These are phyloP conservation scores for Clavulina sp. DNA, from an alignment of 768 basidiomycete species.

Conservation along the genomic window DNA sequence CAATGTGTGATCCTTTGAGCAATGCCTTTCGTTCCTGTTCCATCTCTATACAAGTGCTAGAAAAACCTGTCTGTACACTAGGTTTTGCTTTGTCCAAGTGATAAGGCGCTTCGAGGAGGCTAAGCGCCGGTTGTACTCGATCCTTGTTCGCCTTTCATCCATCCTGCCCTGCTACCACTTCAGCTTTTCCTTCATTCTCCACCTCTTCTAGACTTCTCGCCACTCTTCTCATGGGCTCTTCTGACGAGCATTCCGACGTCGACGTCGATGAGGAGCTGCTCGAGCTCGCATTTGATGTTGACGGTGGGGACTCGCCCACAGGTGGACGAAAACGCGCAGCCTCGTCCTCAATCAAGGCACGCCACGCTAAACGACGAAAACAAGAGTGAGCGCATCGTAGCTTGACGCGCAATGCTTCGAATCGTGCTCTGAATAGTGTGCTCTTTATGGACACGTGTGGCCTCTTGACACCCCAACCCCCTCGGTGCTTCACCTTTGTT, in stretches of 20 bases:
- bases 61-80: too few species aligned
- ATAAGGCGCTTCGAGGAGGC: too few species aligned
- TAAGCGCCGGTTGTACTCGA: too few species aligned
- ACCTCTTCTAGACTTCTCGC: neutral
- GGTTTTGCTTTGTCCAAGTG: too few species aligned
- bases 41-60: too few species aligned
- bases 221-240: conserved; percentile 1
- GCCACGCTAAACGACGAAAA: conserved; percentile 42
- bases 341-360: conserved; percentile 3
- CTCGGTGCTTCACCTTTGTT: neutral
- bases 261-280: conserved; percentile 16
- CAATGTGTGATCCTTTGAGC: too few species aligned
- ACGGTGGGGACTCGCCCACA: conserved; percentile 4
- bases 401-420: too few species aligned
- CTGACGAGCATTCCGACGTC: conserved; percentile 16
- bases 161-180: too few species aligned
- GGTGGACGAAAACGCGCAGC: conserved; percentile 13
- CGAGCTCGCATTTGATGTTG: conserved; percentile 19
- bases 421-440: too few species aligned
- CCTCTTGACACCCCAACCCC: neutral
- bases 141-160: too few species aligned
- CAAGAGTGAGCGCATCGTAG: conserved; percentile 37
- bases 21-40: too few species aligned
- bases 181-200: too few species aligned
- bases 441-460: neutral